Conservation (phyloP, 345 rosid genomes). For the Viola odorata region DNA sequence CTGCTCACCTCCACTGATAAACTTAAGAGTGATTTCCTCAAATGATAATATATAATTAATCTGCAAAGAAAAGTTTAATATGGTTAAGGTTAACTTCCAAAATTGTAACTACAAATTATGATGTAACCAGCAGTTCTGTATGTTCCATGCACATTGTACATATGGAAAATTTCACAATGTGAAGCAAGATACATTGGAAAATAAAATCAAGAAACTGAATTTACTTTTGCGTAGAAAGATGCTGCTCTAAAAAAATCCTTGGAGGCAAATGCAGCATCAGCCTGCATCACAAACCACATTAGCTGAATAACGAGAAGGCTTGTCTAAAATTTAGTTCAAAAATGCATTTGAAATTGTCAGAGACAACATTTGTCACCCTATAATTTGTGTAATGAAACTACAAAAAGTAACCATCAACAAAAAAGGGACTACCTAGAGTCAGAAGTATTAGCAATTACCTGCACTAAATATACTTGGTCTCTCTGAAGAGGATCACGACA, state of each 20-base stretch:
- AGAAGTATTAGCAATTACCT: constrained; percentile 42
- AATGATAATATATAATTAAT: constrained; percentile 76
- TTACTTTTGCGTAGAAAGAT: constrained; percentile 93
- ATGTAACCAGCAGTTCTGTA: no score
- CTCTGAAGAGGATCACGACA: constrained; percentile 89
- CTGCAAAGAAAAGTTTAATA: constrained; percentile 38
- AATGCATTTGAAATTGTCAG: neutral
- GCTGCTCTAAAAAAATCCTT: constrained; percentile 92
- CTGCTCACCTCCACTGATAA: constrained; percentile 77
- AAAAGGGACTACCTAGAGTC: no score
- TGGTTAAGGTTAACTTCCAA: no score
- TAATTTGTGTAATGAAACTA: no score
- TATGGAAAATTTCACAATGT: no score
- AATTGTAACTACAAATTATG: neutral
- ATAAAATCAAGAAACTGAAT: constrained; percentile 16
- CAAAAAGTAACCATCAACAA: no score
- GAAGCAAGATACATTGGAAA: neutral
- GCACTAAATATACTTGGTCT: constrained; percentile 95
- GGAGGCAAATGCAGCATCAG: constrained; percentile 77
- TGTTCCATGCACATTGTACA: no score
- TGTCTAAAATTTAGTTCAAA: constrained; percentile 12
- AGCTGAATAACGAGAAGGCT: constrained; percentile 4
- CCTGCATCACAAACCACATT: constrained; percentile 53
- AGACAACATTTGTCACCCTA: neutral
- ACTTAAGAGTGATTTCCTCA: constrained; percentile 95